Conservation (phyloP, 1,284 basidiomycete genomes). For the Puccinia horiana region DNA sequence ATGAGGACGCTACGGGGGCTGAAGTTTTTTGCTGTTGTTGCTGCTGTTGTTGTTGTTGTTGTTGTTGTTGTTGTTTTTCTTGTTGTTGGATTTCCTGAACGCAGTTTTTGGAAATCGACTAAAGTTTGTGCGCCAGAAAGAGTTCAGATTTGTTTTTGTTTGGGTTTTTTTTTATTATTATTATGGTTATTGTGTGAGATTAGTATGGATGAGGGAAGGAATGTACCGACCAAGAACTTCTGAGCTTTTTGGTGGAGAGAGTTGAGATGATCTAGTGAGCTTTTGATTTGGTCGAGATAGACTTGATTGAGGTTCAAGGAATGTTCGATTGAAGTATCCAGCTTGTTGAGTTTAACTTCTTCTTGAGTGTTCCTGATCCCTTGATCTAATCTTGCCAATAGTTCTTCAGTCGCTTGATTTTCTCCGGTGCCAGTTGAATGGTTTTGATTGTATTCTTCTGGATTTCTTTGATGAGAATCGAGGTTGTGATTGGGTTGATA, state of each 20-base stretch:
- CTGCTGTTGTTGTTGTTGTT: no score
- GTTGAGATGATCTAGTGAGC: not conserved
- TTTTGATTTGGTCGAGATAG: constrained; percentile 21
- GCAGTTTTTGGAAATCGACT: not conserved
- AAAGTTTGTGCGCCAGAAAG: not conserved
- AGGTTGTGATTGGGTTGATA: not conserved
- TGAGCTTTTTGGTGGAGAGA: not conserved
- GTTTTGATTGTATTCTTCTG: not conserved
- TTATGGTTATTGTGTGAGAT: not conserved
- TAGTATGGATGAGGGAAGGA: not conserved
- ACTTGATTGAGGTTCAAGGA: not conserved
- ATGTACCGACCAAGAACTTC: constrained; percentile 12
- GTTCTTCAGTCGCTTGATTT: not conserved
- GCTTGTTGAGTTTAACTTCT: not conserved
- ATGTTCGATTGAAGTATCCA: not conserved
- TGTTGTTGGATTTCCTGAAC: not conserved
- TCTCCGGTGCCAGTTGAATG: not conserved
- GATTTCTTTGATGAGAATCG: not conserved
- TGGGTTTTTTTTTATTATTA: not conserved
- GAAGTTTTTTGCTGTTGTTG: not conserved
- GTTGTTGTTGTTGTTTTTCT: not conserved
- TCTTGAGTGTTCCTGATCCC: constrained; percentile 14
- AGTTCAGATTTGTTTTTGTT: not conserved
- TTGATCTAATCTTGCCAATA: not conserved
- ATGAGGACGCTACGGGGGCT: not conserved